Evolutionary conservation across 257 asterid species (phyloP).

Genomic region (Ehretia macrophylla): DNA sequence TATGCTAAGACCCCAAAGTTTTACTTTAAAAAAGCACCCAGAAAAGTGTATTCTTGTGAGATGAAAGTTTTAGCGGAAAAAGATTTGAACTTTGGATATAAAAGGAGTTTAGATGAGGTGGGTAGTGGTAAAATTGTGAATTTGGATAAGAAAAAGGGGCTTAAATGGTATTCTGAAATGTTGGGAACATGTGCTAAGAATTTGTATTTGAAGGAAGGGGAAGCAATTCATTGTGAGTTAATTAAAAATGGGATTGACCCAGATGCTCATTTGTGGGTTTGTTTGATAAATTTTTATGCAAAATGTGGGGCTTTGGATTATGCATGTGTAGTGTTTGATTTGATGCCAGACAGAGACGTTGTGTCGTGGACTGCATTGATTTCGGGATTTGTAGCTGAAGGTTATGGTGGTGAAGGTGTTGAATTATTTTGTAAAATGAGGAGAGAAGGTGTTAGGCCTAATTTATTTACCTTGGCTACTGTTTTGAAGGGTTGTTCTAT

Average conservation of each 20-base stretch:
- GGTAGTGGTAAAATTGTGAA: conserved; percentile 15
- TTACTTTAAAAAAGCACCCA: conserved; percentile 6
- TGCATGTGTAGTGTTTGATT: conserved; percentile 41
- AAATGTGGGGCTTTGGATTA: conserved; percentile 52
- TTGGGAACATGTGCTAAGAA: conserved; percentile 45
- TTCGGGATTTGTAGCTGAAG: conserved; percentile 76
- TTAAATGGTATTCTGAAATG: conserved; percentile 55
- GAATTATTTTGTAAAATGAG: conserved; percentile 61
- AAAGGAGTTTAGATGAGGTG: conserved; percentile 6
- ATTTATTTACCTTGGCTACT: conserved; percentile 74
- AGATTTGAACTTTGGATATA: conserved; percentile 13
- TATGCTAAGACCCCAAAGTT: conserved; percentile 11
- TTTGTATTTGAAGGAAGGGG: conserved; percentile 48
- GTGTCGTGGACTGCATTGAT: conserved; percentile 79
- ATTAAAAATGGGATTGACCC: conserved; percentile 46
- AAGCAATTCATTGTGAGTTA: conserved; percentile 54
- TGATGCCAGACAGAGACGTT: conserved; percentile 56
- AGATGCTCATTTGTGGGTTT: conserved; percentile 64
- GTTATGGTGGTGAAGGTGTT: conserved; percentile 45
- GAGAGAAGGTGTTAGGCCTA: conserved; percentile 58
- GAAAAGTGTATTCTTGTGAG: conserved; percentile 12
- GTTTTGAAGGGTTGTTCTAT: conserved; percentile 65
- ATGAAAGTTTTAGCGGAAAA: conserved; percentile 22
- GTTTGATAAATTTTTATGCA: conserved; percentile 66
- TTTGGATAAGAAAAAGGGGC: conserved; percentile 15